These are phyloP conservation scores for Saccharomyces eubayanus DNA, from an alignment of 805 yeast species.

Conservation along the genomic window DNA sequence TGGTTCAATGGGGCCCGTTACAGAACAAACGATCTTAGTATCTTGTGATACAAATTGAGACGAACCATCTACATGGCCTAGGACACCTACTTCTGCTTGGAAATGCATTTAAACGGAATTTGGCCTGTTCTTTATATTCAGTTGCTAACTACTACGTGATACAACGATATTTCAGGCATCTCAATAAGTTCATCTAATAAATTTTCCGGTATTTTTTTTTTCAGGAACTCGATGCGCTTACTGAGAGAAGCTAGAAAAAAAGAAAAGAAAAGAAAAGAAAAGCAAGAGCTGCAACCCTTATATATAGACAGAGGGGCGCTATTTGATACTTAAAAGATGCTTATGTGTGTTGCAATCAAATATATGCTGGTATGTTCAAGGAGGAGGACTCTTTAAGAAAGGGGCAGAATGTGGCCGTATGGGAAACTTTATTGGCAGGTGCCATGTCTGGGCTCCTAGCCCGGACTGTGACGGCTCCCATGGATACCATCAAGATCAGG, in stretches of 20 bases:
- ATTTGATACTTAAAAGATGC: background rate
- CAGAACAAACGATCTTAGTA: slow-evolving; percentile 61
- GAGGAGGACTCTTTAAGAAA: slow-evolving; percentile 37
- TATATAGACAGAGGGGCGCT: background rate
- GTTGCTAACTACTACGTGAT: background rate
- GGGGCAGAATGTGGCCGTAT: slow-evolving; percentile 45
- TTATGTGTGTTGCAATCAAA: background rate
- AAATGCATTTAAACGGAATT: slow-evolving; percentile 3
- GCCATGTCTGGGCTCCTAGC: slow-evolving; percentile 58
- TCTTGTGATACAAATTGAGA: slow-evolving; percentile 45
- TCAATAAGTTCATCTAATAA: background rate
- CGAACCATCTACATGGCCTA: slow-evolving; percentile 74
- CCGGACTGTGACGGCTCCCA: slow-evolving; percentile 34
- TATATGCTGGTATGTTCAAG: background rate
- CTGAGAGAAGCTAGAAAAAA: background rate
- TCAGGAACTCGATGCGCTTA: background rate
- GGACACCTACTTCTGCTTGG: slow-evolving; percentile 20
- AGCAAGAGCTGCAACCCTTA: background rate
- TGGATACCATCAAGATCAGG: slow-evolving; percentile 30
- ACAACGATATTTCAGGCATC: background rate
- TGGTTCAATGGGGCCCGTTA: slow-evolving; percentile 87
- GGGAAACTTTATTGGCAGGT: slow-evolving; percentile 59
- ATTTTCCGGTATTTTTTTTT: background rate
- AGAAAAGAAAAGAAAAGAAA: background rate
- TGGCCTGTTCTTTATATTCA: background rate